phyloP scores from a whole-genome alignment of 257 asterid species.

The Solanum bulbocastanum region DNA sequence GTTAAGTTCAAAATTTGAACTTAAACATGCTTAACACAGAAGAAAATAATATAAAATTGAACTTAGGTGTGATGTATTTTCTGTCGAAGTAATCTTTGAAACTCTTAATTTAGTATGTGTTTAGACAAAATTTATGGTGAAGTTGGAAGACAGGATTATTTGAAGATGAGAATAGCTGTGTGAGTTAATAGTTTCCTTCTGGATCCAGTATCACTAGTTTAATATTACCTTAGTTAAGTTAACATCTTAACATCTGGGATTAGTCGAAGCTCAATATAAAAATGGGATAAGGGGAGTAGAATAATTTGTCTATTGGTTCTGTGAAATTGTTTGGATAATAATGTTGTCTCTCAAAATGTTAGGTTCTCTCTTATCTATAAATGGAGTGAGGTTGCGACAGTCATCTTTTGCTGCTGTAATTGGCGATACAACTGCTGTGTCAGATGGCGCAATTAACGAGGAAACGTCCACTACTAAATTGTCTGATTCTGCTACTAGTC shows the following conservation, averaged over 20 bases:
- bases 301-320: background rate
- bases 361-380: slow-evolving; percentile 21
- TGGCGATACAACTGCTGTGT: slow-evolving; percentile 31
- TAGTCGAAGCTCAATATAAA: background rate
- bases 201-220: background rate
- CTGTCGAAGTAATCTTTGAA: background rate
- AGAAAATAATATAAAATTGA: background rate
- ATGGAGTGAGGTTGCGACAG: slow-evolving; percentile 11
- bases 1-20: background rate
- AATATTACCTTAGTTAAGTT: background rate
- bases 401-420: slow-evolving; percentile 18
- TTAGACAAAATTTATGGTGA: background rate
- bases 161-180: background rate
- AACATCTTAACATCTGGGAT: background rate
- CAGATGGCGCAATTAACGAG: slow-evolving; percentile 24
- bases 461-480: slow-evolving; percentile 7
- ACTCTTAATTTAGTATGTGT: background rate
- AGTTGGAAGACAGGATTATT: background rate
- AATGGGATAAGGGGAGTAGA: background rate
- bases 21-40: background rate
- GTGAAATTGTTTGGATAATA: background rate
- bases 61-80: background rate
- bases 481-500: slow-evolving; percentile 15
- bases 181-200: background rate
- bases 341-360: background rate